phyloP scores from a whole-genome alignment of 2,329 filamentous ascomycete species.

The Graphiopsis chlorocephala region DNA sequence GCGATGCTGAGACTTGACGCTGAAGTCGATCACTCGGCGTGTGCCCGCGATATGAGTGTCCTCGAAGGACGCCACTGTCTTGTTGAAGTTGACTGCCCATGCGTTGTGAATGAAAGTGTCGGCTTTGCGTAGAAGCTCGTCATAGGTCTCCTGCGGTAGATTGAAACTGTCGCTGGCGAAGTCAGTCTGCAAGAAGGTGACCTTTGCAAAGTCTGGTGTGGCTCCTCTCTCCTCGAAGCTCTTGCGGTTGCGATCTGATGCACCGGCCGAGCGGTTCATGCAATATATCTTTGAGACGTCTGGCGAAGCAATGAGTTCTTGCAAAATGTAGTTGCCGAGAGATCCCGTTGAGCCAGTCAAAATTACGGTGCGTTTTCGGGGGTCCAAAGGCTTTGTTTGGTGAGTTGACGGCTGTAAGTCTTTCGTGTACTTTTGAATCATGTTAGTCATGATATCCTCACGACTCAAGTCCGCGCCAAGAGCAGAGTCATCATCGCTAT shows the following conservation, averaged over 20 bases:
- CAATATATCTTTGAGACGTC: slow-evolving; percentile 31
- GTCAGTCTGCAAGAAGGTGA: slow-evolving; percentile 25
- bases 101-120: not conserved
- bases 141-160: not conserved
- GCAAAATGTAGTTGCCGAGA: slow-evolving; percentile 35
- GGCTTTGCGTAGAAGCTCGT: not conserved
- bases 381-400: not conserved
- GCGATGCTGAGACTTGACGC: slow-evolving; percentile 23
- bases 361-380: slow-evolving; percentile 22
- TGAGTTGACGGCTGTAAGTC: not conserved
- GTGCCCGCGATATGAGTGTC: not conserved
- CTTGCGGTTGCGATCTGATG: slow-evolving; percentile 21
- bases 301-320: slow-evolving; percentile 29
- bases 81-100: not conserved
- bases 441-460: not conserved
- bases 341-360: slow-evolving; percentile 38
- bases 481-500: not conserved
- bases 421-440: not conserved
- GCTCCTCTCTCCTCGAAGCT: slow-evolving; percentile 26
- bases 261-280: slow-evolving; percentile 29
- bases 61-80: not conserved
- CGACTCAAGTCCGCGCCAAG: not conserved
- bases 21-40: slow-evolving; percentile 28
- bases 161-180: not conserved
- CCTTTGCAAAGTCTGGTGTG: slow-evolving; percentile 26